These are phyloP conservation scores for Myriangium duriaei DNA, from an alignment of 2,329 filamentous ascomycete species.

Conservation along the genomic window DNA sequence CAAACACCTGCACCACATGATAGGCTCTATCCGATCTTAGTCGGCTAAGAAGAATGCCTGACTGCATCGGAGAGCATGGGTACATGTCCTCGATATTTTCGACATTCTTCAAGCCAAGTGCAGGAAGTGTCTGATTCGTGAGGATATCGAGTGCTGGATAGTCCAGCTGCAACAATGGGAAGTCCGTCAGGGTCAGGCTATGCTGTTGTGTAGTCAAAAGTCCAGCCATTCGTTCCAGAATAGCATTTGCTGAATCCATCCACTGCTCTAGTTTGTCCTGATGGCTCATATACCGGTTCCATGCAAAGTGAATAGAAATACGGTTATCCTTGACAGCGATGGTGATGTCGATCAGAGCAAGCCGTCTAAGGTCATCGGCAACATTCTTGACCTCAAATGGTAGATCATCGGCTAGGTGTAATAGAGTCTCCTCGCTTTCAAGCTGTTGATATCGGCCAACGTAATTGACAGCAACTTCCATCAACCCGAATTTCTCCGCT, in stretches of 20 bases:
- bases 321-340: background rate
- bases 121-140: background rate
- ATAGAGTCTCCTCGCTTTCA: background rate
- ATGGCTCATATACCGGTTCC: too few relatives aligned
- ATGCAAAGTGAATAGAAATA: too few relatives aligned
- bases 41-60: background rate
- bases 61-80: background rate
- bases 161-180: background rate
- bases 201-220: background rate
- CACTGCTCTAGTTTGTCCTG: background rate
- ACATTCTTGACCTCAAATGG: too few relatives aligned
- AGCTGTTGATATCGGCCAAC: background rate
- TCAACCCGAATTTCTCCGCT: background rate
- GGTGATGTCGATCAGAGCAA: background rate
- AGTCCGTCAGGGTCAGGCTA: background rate
- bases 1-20: background rate
- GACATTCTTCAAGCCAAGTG: background rate
- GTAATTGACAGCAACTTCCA: background rate
- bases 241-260: background rate
- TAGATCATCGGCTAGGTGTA: background rate
- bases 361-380: background rate
- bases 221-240: background rate
- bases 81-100: constrained; percentile 14
- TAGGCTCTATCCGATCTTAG: background rate
- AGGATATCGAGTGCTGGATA: background rate